Percentiles rank a stretch among this genome's conserved stretches.
These are phyloP conservation scores for apple (Malus domestica) DNA, from an alignment of 306 rosid genomes.

Conservation along the genomic window DNA sequence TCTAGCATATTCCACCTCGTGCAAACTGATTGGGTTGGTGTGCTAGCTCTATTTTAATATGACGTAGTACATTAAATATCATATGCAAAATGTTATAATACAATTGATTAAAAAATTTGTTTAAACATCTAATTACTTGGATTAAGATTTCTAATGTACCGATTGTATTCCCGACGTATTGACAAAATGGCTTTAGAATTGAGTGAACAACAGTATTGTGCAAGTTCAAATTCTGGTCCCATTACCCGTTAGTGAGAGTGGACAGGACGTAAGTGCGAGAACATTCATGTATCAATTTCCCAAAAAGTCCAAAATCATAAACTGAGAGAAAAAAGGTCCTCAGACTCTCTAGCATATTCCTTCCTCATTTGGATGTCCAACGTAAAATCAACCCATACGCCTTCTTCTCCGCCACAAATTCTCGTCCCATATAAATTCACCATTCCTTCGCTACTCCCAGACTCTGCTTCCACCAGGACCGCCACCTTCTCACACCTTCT, in stretches of 20 bases:
- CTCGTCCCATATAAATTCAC: background rate
- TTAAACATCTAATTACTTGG: too few relatives aligned
- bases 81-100: too few relatives aligned
- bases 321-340: too few relatives aligned
- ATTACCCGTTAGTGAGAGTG: background rate
- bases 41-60: accelerated
- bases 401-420: background rate
- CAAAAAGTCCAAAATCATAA: background rate
- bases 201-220: too few relatives aligned
- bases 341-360: constrained; percentile 17
- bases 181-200: too few relatives aligned
- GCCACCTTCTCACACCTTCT: background rate
- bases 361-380: background rate
- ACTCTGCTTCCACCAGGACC: background rate
- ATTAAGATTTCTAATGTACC: too few relatives aligned
- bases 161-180: too few relatives aligned
- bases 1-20: constrained; percentile 6
- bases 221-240: background rate
- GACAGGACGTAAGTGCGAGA: background rate
- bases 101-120: too few relatives aligned
- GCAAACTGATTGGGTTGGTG: too few relatives aligned
- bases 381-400: background rate
- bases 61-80: too few relatives aligned
- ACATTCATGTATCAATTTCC: background rate
- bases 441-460: background rate